Evolutionary conservation across 2,329 filamentous ascomycete species (phyloP).

Genomic region (Sphaerulina populicola): DNA sequence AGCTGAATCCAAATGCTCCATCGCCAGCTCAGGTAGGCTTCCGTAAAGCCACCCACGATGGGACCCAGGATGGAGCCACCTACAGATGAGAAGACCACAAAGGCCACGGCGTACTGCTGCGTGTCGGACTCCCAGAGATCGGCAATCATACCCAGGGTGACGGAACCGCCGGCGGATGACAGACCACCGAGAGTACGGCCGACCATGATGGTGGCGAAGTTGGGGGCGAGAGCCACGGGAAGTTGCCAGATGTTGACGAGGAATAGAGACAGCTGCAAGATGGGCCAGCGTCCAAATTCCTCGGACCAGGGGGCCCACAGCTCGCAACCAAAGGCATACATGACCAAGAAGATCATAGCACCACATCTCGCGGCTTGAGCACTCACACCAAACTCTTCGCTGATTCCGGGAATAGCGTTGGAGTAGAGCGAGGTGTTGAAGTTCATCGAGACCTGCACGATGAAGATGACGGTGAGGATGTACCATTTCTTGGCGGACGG

Average conservation of each 20-base stretch:
- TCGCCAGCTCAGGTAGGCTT: conserved; percentile 51
- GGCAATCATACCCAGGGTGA: conserved; percentile 58
- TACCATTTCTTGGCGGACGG: conserved; percentile 45
- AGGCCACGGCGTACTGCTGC: conserved; percentile 55
- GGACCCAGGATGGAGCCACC: conserved; percentile 34
- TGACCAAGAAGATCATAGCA: conserved; percentile 45
- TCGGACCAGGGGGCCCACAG: conserved; percentile 50
- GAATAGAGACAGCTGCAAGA: conserved; percentile 45
- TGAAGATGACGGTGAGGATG: conserved; percentile 45
- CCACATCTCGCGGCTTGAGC: conserved; percentile 42
- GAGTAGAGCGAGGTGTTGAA: conserved; percentile 51
- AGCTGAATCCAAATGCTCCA: conserved; percentile 86
- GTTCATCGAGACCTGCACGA: conserved; percentile 51
- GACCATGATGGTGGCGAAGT: conserved; percentile 41
- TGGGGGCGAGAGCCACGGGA: conserved; percentile 41
- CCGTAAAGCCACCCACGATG: conserved; percentile 33
- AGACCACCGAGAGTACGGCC: conserved; percentile 48
- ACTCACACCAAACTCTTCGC: conserved; percentile 41
- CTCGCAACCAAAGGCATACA: conserved; percentile 45
- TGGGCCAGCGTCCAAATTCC: conserved; percentile 45
- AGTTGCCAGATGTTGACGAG: conserved; percentile 51
- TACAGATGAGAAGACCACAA: conserved; percentile 44
- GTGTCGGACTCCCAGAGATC: conserved; percentile 55
- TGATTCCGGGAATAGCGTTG: conserved; percentile 43
- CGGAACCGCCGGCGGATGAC: conserved; percentile 56